Conservation (phyloP, 371 early-diverging fungal genomes). For the Funneliformis caledonium region DNA sequence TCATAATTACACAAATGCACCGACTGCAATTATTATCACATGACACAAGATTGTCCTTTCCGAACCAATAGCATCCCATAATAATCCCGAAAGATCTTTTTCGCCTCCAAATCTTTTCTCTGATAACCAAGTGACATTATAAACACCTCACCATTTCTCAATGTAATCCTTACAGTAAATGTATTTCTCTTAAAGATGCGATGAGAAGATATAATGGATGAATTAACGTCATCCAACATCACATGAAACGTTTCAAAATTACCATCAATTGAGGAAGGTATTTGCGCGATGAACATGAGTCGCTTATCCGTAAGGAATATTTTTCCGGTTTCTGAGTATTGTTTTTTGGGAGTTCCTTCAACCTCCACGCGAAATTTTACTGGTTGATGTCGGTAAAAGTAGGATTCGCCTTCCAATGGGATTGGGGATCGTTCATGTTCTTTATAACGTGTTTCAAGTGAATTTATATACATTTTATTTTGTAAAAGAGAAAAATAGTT, state of each 20-base stretch:
- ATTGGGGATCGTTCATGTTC: neutral
- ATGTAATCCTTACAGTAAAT: neutral
- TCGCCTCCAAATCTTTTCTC: neutral
- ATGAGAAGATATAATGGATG: neutral
- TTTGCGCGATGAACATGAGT: constrained; percentile 21
- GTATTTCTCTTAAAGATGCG: neutral
- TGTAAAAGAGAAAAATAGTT: no score
- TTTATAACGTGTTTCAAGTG: neutral
- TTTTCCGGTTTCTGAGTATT: neutral
- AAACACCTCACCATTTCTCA: neutral
- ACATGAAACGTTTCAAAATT: constrained; percentile 20
- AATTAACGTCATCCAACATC: neutral
- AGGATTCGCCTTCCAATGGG: neutral
- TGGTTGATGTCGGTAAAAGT: constrained; percentile 10
- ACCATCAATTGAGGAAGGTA: neutral
- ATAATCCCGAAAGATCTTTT: constrained; percentile 23
- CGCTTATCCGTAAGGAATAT: constrained; percentile 34
- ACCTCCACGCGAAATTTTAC: neutral
- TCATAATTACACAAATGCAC: no score
- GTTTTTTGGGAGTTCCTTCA: neutral
- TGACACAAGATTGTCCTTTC: neutral
- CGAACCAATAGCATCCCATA: constrained; percentile 1
- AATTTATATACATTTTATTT: neutral
- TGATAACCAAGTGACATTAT: neutral
- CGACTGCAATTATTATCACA: no score